Evolutionary conservation across 192 early-diverging fungal species (phyloP).

Genomic region (Podila epigama): DNA sequence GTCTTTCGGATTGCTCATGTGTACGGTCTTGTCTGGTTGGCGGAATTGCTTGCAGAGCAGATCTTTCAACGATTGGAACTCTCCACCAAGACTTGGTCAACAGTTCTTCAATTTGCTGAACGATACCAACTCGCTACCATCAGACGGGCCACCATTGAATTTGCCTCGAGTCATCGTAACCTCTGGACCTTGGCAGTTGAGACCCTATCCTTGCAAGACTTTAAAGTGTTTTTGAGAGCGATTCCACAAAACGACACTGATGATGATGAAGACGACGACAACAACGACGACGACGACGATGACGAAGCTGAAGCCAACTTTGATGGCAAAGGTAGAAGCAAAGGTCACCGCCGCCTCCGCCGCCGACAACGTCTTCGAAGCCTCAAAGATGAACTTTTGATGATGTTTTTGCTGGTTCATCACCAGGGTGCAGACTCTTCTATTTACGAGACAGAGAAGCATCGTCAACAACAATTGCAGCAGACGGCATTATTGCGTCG

Average conservation of each 20-base stretch:
- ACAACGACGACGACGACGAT: too few species aligned
- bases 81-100: neutral
- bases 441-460: neutral
- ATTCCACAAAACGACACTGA: neutral
- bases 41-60: neutral
- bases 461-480: neutral
- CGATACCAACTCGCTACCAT: neutral
- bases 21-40: neutral
- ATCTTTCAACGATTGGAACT: neutral
- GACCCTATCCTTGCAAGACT: conserved; percentile 3
- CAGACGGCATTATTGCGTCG: neutral
- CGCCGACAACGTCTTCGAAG: neutral
- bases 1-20: conserved; percentile 5
- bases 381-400: conserved; percentile 12
- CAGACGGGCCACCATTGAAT: neutral
- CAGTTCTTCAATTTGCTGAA: conserved; percentile 6
- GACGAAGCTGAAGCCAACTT: too few species aligned
- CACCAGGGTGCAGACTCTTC: neutral
- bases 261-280: neutral
- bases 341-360: neutral
- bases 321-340: too few species aligned
- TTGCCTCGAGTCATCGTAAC: neutral
- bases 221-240: conserved; percentile 4
- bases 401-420: conserved; percentile 11
- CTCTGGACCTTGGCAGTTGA: conserved; percentile 10